Conservation (phyloP, 805 yeast species). For the Candida gorgasii region DNA sequence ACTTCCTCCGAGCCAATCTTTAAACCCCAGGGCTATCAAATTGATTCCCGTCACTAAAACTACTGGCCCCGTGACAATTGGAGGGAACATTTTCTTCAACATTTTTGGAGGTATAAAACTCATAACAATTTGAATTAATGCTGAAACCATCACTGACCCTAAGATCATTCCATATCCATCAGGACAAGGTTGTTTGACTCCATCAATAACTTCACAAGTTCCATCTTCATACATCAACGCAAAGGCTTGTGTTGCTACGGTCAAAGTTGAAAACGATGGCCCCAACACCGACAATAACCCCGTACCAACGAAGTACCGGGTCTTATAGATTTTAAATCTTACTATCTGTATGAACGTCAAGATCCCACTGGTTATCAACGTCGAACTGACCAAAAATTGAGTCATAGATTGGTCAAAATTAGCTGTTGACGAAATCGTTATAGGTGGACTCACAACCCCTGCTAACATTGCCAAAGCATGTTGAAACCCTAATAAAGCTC, state of each 20-base stretch:
- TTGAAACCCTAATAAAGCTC: conserved; percentile 77
- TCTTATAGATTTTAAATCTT: conserved; percentile 69
- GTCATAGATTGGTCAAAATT: conserved; percentile 47
- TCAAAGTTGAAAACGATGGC: conserved; percentile 82
- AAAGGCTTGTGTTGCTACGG: conserved; percentile 73
- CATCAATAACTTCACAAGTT: conserved; percentile 58
- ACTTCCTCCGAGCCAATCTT: conserved; percentile 86
- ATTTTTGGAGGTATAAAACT: conserved; percentile 75
- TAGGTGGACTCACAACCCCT: conserved; percentile 84
- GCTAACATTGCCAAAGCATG: conserved; percentile 89
- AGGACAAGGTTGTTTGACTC: conserved; percentile 73
- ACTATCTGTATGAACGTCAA: conserved; percentile 64
- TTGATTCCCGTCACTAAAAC: conserved; percentile 77
- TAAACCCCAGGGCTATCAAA: conserved; percentile 68
- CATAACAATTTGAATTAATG: conserved; percentile 65
- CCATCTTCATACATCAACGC: conserved; percentile 70
- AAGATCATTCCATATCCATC: conserved; percentile 83
- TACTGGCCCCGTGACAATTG: conserved; percentile 89
- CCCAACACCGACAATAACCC: conserved; percentile 89
- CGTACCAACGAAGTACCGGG: conserved; percentile 78
- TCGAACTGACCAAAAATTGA: conserved; percentile 36
- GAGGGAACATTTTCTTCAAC: conserved; percentile 76
- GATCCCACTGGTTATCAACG: conserved; percentile 41
- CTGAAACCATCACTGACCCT: conserved; percentile 76
- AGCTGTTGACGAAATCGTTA: conserved; percentile 65